phyloP scores from a whole-genome alignment of 306 rosid species.

The Cicer bijugum region DNA sequence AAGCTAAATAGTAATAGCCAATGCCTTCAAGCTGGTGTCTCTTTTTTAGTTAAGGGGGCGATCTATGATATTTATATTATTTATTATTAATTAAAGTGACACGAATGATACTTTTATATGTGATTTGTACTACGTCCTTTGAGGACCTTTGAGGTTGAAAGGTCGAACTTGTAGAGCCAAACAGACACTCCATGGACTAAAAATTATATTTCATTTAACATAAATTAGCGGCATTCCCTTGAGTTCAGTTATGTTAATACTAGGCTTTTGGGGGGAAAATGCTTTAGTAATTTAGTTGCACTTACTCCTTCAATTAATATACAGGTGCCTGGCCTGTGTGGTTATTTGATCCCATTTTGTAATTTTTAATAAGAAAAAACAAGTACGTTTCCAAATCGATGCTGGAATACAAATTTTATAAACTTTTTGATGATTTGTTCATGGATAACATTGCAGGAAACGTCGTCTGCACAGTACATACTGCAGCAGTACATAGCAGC shows the following conservation, averaged over 20 bases:
- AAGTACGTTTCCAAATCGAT: background rate
- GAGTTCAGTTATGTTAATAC: conserved; percentile 18
- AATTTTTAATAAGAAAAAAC: background rate
- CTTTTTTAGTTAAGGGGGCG: background rate
- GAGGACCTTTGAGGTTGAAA: no score
- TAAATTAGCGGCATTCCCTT: conserved; percentile 3
- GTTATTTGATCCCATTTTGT: background rate
- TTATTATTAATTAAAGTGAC: no score
- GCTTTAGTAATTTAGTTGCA: background rate
- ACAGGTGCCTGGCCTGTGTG: background rate
- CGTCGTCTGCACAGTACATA: conserved; percentile 98
- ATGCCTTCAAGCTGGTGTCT: background rate
- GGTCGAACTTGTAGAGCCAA: no score
- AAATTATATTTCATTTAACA: background rate
- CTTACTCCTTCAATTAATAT: background rate
- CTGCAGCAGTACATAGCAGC: conserved; percentile 97
- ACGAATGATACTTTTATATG: no score
- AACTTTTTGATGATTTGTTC: conserved; percentile 18
- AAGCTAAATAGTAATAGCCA: no score
- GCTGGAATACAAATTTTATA: background rate
- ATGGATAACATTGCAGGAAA: conserved; percentile 62
- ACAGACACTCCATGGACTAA: background rate
- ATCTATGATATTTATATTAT: background rate
- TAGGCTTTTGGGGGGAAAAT: background rate
- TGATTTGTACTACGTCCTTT: no score